A percentile compares a stretch with the other conserved stretches of the same genome.
phyloP scores from a whole-genome alignment of 345 rosid genomes.

The Euphorbia lathyris region DNA sequence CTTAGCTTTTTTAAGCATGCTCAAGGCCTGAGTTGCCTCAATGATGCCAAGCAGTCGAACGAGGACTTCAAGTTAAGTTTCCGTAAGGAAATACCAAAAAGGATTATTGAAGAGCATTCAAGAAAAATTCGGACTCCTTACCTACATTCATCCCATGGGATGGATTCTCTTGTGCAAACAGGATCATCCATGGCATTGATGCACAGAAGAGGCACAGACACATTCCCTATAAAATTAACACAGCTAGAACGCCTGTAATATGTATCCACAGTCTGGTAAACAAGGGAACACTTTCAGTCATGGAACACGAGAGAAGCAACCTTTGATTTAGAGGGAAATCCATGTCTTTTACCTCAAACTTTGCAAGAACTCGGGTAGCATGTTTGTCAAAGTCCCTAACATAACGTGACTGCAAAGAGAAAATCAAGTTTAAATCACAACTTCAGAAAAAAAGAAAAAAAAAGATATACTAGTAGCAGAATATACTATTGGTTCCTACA shows the following conservation, averaged over 20 bases:
- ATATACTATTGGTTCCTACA: background rate
- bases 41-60: background rate
- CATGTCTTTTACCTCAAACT: constrained; percentile 31
- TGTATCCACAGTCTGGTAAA: constrained; percentile 37
- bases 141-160: constrained; percentile 47
- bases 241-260: constrained; percentile 35
- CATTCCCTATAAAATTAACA: constrained; percentile 23
- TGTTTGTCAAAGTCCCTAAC: constrained; percentile 31
- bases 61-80: background rate
- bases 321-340: background rate
- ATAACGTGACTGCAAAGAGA: constrained; percentile 29
- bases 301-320: background rate
- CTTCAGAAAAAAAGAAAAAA: background rate
- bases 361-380: constrained; percentile 34
- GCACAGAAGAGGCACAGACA: constrained; percentile 40
- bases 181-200: constrained; percentile 42
- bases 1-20: background rate
- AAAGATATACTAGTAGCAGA: background rate
- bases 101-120: background rate
- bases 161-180: constrained; percentile 40
- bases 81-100: background rate
- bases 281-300: constrained; percentile 7
- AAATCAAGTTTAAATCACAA: background rate
- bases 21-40: background rate
- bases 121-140: constrained; percentile 2